Evolutionary conservation across 371 early-diverging fungal species (phyloP), one percentile per base, ranked within the genome.

Genomic region (Batkoa obscura): DNA sequence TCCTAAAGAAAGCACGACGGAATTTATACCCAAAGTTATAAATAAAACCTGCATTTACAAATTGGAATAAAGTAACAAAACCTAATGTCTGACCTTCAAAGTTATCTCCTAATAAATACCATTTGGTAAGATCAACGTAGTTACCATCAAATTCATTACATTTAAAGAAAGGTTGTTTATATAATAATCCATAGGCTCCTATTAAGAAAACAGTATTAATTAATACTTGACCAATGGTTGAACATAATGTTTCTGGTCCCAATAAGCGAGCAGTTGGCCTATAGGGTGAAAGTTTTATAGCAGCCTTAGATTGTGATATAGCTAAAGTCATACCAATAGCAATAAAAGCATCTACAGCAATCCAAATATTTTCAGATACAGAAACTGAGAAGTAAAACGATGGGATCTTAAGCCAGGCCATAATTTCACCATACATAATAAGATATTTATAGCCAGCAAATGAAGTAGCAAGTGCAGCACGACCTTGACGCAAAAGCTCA

Each of bases 21-120:
- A 73, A 82, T 43, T 68, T 65, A 62, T 69, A 64, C 6, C 86
- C 86, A 58, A 79, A 76, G 62, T 79, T 82, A 56, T 76, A 76
- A 8, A 74, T 68, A 38, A 76, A 74, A 10, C 78, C 80, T 43
- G 78, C 75, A 59, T 71, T 73, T 57, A 78, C 68, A 58, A 79
- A 75, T 58, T 77, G 76, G 62, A 73, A 79, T n/a, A 80, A 62
- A 57, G 72, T 73, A 10, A 75, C 67, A 23, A 76, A 60, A 2
- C 78, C 62, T 35, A 83, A 55, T 1, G 67, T 63, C 23, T 69
- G 69, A 3, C 72, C 74, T 66, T 85, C 86, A 63, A 68, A 85
- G 60, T 83, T 85, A 59, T 86, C 86, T n/a, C 79, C 82, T 31
- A 83, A 64, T 38, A 82, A 65, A 76, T 80, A 82, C 86, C 84